Evolutionary conservation across 768 basidiomycete genomes (phyloP), one percentile per base, ranked within the genome.

Genomic region (Suillus alpinus): DNA sequence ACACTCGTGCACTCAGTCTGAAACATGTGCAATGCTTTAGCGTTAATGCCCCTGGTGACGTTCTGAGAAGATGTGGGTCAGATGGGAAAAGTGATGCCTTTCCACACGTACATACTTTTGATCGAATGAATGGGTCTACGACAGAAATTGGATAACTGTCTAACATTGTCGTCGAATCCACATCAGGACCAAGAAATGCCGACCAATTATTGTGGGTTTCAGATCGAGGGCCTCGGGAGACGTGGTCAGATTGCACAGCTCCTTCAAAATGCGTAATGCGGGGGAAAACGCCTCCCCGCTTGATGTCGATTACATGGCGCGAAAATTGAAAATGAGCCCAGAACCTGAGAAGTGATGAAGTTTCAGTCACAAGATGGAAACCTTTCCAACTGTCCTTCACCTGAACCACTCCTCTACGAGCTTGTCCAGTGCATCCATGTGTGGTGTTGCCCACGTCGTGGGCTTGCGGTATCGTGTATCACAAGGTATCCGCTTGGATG

Each of bases 251-350:
- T 58, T 56, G 2, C 4, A 50, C 14, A 47, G 39, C 40, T 31
- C 31, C 55, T 36, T 36, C 37, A n/a, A 55, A 41, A 61, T 51
- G 18, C 10, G 49, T 36, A 39, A 56, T 52, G n/a, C 71, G 71
- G 46, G 65, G 64, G 9, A 75, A 46, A 20, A 79, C 62, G 8
- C 81, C 81, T 13, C 81, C 83, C 29, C 73, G 61, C 3, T 79
- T 75, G 46, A 83, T 73, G 59, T 75, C 77, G 39, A 78, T 63
- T 57, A 76, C 63, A 23, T 73, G 55, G 6, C 58, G 56, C 0
- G 58, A 52, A 60, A 78, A 79, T 4, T 76, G 57, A 58, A 80
- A 80, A 31, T 69, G 13, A 6, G 68, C 76, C 81, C 81, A 86
- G 65, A 77, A 83, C 36, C 84, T 85, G 62, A 6, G 32, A 40